Evolutionary conservation across 2,329 filamentous ascomycete species (phyloP).

Genomic region (Trichoderma citrinoviride): DNA sequence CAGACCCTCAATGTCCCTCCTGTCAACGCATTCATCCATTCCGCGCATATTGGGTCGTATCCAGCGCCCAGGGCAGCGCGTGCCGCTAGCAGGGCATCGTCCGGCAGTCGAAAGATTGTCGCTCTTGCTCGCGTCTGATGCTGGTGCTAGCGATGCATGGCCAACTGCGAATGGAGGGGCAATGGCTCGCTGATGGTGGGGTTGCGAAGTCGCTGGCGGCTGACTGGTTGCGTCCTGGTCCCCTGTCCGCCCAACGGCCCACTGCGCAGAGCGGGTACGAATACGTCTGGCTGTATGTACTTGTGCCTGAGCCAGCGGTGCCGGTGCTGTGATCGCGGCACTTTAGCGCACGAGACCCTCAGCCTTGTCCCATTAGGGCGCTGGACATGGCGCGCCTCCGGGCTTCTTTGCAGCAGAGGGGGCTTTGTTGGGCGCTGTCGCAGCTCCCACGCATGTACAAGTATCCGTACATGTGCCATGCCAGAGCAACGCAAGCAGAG

Average conservation of each 20-base stretch:
- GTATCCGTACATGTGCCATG: background rate
- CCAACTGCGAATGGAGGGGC: slow-evolving; percentile 12
- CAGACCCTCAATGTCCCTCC: no score
- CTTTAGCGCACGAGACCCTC: slow-evolving; percentile 7
- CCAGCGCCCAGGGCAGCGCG: background rate
- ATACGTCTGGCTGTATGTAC: slow-evolving; percentile 15
- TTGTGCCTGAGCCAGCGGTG: slow-evolving; percentile 7
- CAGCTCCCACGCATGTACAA: background rate
- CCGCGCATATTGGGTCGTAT: background rate
- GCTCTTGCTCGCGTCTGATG: background rate
- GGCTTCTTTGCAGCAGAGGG: slow-evolving; percentile 8
- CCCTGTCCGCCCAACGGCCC: slow-evolving; percentile 16
- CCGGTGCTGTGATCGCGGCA: background rate
- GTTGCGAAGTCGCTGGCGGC: slow-evolving; percentile 6
- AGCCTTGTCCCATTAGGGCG: slow-evolving; percentile 15
- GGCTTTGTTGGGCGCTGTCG: slow-evolving; percentile 8
- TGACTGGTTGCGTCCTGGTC: slow-evolving; percentile 3
- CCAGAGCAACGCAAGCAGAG: background rate
- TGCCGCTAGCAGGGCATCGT: background rate
- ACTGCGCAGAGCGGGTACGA: slow-evolving; percentile 19
- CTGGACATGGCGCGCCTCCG: background rate
- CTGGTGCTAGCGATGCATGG: background rate
- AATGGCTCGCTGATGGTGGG: slow-evolving; percentile 9
- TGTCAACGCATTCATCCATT: no score
- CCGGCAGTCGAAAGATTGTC: slow-evolving; percentile 5